Conservation (phyloP, 148 eudicot genomes). For the Rhododendron ferrugineum region DNA sequence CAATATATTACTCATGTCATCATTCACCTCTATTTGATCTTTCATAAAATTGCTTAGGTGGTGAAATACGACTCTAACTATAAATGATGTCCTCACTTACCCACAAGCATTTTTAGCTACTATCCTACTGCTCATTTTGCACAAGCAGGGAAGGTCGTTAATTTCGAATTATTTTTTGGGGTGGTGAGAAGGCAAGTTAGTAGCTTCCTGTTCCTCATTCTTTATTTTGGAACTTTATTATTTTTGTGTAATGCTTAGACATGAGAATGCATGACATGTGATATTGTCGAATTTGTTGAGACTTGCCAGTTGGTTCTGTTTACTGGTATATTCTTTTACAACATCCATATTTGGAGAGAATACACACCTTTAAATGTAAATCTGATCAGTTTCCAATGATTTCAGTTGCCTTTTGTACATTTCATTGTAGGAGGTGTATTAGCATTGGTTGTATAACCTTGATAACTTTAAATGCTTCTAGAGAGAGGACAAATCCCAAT, state of each 20-base stretch:
- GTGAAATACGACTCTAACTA: neutral
- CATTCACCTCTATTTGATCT: neutral
- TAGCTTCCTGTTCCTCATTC: neutral
- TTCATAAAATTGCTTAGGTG: neutral
- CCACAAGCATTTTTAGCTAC: neutral
- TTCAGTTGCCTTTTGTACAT: neutral
- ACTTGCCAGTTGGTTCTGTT: neutral
- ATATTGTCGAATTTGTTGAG: neutral
- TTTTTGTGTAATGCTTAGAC: neutral
- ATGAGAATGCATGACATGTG: neutral
- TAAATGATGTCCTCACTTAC: neutral
- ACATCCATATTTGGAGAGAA: neutral
- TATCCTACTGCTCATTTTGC: neutral
- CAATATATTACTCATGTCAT: neutral
- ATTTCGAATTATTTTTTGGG: neutral
- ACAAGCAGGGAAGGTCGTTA: neutral
- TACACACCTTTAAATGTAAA: neutral
- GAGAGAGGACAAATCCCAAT: constrained; percentile 4
- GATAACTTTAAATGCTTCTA: neutral
- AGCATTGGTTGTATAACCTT: constrained; percentile 4
- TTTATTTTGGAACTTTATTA: neutral
- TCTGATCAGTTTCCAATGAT: neutral
- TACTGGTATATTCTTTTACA: neutral
- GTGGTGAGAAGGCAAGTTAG: neutral
- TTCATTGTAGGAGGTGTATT: neutral